These are phyloP conservation scores for Solanum chaucha DNA, from an alignment of 257 asterid genomes.

Conservation along the genomic window DNA sequence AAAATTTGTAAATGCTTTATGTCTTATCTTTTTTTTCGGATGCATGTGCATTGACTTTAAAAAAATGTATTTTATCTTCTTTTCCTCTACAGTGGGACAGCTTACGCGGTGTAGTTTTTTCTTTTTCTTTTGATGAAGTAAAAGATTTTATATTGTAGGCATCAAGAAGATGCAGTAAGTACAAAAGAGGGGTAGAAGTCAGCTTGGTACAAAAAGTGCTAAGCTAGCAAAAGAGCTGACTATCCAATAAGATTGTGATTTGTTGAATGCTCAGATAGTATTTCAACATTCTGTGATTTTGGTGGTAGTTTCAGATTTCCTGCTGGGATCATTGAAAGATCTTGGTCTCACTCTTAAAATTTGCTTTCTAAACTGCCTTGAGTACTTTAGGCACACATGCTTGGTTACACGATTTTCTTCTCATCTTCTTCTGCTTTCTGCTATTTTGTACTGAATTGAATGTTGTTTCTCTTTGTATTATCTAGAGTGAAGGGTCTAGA, in stretches of 20 bases:
- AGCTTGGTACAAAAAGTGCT: neutral
- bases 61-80: neutral
- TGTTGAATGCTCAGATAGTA: neutral
- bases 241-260: neutral
- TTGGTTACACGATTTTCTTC: neutral
- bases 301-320: neutral
- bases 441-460: neutral
- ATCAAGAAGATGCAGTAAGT: neutral
- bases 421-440: neutral
- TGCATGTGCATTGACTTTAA: neutral
- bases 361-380: neutral
- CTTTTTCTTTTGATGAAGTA: neutral
- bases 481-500: conserved; percentile 87
- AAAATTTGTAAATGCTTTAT: neutral
- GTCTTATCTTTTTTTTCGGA: neutral
- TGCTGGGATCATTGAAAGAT: neutral
- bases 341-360: neutral
- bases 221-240: neutral
- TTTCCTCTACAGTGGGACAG: neutral
- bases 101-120: neutral
- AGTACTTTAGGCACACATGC: neutral
- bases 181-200: neutral
- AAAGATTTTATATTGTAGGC: neutral
- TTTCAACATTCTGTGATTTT: neutral
- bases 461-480: conserved; percentile 12